Evolutionary conservation across 2,329 filamentous ascomycete genomes (phyloP), one percentile per base, ranked within the genome.

Genomic region (Apiospora koreana): DNA sequence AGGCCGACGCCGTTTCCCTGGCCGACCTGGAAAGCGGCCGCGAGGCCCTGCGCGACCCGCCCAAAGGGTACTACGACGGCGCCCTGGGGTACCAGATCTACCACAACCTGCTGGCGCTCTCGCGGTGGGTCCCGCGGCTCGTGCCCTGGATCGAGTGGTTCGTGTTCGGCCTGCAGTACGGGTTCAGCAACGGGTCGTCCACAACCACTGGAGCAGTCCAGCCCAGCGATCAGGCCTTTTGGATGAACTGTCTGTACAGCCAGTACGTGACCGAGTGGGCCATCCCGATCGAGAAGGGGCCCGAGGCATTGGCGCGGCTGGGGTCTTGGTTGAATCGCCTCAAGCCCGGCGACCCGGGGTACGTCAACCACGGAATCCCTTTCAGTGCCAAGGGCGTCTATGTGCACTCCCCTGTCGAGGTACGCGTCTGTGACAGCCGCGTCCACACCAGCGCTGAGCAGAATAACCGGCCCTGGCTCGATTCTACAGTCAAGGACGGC

Each of bases 181-280:
- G 95, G 68, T 98, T 98, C 86, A 85, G 85, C 45, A 89, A 93
- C 72, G 90, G 90, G 67, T n/a, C 23, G 12, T 21, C 38, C 64
- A 87, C 86, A 2, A 86, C 87, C 68, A 92, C 90, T 48, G 86
- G 87, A n/a, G 95, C 92, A 6, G 89, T 98, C 23, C 93, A 98
- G 81, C 90, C 92, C 25, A 93, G 92, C 73, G 90, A 92, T 71
- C 85, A 92, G 73, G 95, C 94, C 18, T 88, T 98, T 62, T 86
- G 98, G 68, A 95, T 99, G 93, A 96, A 99, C 84, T 99, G 96
- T 78, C 88, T 98, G 6, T 99, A 98, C 85, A 95, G 93, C n/a
- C 96, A 99, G 79, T 97, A 94, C 76, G 96, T 99, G 74, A 98
- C 99, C 80, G 96, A 99, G 80, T 99, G 96, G 96, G 95, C 95